Conservation (phyloP, 1,284 basidiomycete species). For the Coniferiporia weirii region DNA sequence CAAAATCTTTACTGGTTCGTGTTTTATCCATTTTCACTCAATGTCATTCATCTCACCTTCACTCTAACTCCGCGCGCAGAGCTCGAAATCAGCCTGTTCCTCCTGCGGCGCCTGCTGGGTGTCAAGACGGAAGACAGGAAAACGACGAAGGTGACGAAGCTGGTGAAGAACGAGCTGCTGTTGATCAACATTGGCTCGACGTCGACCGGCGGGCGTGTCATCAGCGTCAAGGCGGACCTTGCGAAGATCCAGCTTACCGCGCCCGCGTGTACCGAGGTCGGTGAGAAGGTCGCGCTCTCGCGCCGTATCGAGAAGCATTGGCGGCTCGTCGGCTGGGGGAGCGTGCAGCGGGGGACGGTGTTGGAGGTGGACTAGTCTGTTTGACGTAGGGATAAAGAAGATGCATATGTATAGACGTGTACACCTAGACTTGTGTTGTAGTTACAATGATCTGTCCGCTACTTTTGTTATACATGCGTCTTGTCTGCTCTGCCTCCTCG, state of each 20-base stretch:
- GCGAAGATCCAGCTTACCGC: conserved; percentile 90
- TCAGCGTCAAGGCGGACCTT: conserved; percentile 87
- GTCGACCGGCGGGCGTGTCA: conserved; percentile 88
- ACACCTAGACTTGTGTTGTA: not conserved
- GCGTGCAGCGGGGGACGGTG: conserved; percentile 51
- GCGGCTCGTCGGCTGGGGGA: conserved; percentile 79
- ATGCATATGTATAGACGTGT: not conserved
- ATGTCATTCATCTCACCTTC: not conserved
- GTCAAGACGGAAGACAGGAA: conserved; percentile 96
- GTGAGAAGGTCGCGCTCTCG: conserved; percentile 92
- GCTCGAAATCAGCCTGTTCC: conserved; percentile 88
- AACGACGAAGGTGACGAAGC: conserved; percentile 92
- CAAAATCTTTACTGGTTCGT: conserved; percentile 83
- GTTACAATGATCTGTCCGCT: not conserved
- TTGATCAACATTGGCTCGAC: conserved; percentile 94
- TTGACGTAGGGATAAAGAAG: not conserved
- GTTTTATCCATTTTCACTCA: not conserved
- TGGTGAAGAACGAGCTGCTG: conserved; percentile 89
- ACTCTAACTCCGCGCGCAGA: conserved; percentile 36
- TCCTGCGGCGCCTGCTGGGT: conserved; percentile 91
- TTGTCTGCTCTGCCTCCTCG: not conserved
- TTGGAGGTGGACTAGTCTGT: conserved; percentile 42
- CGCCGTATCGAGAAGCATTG: conserved; percentile 97
- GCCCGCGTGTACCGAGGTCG: conserved; percentile 90
- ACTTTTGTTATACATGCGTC: not conserved